Evolutionary conservation across 306 rosid species (phyloP), one percentile per base, ranked within the genome.

Genomic region (Prosopis cineraria): DNA sequence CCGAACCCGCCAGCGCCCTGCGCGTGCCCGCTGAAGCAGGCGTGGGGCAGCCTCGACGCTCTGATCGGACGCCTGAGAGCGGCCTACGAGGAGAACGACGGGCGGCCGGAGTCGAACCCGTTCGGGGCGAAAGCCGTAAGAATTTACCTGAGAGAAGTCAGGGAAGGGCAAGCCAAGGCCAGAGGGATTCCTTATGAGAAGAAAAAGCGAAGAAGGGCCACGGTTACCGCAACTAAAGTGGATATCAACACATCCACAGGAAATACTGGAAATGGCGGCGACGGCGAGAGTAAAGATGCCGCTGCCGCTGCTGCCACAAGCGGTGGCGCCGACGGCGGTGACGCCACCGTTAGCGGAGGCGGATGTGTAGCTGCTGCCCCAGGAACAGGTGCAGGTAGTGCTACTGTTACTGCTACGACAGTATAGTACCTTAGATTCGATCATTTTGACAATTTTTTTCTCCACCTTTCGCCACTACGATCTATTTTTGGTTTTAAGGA

Each of bases 181-280:
- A 88, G 97, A 79, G 98, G 98, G 14, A 92, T 94, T 59, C 95
- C 98, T 24, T 96, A 96, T 39, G 97, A 95, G 81, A 96, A 96
- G 83, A 96, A 93, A 87, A 96, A 96, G 67, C 81, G 99, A 36
- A 96, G 89, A 84, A 75, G 97, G 25, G 65, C 85, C 1, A 16
- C 88, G 4, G 75, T 74, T 1, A 69, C 84, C 1, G 24, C 80
- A 7, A n/a, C 80, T 1, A 40, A 81, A 13, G 47, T 56, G 22
- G 52, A 44, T 3, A 22, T 45, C 5, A 78, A 59, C 77, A 84
- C 81, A 70, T 39, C 92, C 17, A 83, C 83, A 19, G 83, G 55
- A 11, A 77, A 78, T 74, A 36, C 66, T 41, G 14, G 73, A 17
- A 41, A 43, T 7, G 53, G 75, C 10, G 56, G 39, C 10, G 66